Evolutionary conservation across 768 basidiomycete species (phyloP).

Genomic region (Boletus reticuloceps): DNA sequence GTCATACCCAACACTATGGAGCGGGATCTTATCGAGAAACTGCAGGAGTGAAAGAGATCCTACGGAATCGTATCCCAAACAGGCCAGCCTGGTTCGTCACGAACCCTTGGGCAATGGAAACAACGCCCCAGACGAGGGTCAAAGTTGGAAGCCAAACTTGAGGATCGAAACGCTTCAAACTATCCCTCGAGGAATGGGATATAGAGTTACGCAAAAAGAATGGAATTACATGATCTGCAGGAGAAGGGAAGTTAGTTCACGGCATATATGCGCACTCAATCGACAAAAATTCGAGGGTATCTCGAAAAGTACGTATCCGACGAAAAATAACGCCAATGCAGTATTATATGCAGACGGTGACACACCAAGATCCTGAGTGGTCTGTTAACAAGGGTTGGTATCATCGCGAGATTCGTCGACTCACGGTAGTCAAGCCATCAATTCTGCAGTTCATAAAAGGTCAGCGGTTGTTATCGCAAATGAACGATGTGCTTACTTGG

Average conservation of each 20-base stretch:
- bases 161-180: slow-evolving; percentile 59
- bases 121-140: slow-evolving; percentile 59
- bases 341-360: slow-evolving; percentile 54
- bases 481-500: slow-evolving; percentile 26
- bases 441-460: slow-evolving; percentile 35
- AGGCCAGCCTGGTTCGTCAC: slow-evolving; percentile 52
- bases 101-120: slow-evolving; percentile 53
- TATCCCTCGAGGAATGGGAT: slow-evolving; percentile 19
- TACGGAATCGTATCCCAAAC: slow-evolving; percentile 53
- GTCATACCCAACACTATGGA: slow-evolving; percentile 50
- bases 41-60: slow-evolving; percentile 15
- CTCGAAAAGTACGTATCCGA: slow-evolving; percentile 60
- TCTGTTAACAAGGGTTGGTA: not conserved
- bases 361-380: slow-evolving; percentile 47
- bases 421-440: slow-evolving; percentile 48
- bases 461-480: not conserved
- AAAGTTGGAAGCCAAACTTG: slow-evolving; percentile 58
- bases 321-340: slow-evolving; percentile 56
- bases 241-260: not conserved
- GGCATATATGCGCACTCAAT: too few relatives aligned
- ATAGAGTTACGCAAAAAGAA: not conserved
- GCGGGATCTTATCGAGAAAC: not conserved
- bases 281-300: slow-evolving; percentile 52
- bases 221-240: slow-evolving; percentile 27
- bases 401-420: not conserved